A percentile compares a stretch with the other conserved stretches of the same genome.
Conservation (phyloP, 768 basidiomycete species). For the Chalciporus sphaerocephalus region DNA sequence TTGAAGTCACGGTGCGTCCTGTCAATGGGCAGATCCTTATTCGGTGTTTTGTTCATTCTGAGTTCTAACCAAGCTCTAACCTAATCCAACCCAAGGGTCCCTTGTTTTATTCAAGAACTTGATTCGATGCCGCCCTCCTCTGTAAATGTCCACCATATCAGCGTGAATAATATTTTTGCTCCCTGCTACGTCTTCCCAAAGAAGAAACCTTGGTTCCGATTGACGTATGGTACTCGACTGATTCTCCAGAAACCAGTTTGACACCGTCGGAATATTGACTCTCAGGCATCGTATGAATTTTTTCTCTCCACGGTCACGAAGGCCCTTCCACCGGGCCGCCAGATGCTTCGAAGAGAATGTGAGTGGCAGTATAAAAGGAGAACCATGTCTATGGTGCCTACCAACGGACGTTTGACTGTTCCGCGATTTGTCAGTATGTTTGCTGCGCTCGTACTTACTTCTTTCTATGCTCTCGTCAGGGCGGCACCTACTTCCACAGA, state of each 20-base stretch:
- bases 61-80: no score
- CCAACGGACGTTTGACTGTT: not conserved
- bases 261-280: not conserved
- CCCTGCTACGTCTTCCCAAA: not conserved
- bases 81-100: no score
- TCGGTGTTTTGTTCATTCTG: no score
- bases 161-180: not conserved
- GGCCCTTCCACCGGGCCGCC: not conserved
- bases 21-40: no score
- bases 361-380: conserved; percentile 3
- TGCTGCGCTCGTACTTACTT: conserved; percentile 6
- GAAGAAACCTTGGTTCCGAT: no score
- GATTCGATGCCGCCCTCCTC: no score
- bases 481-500: conserved; percentile 13
- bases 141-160: not conserved
- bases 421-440: conserved; percentile 4
- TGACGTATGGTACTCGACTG: not conserved
- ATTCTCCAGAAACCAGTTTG: not conserved
- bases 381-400: no score
- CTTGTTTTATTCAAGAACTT: no score
- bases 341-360: not conserved
- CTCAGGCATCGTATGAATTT: not conserved
- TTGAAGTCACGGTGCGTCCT: no score
- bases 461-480: conserved; percentile 15
- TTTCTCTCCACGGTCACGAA: not conserved